Evolutionary conservation across 2,329 filamentous ascomycete genomes (phyloP).

Genomic region (Phyllosticta citrichinensis): DNA sequence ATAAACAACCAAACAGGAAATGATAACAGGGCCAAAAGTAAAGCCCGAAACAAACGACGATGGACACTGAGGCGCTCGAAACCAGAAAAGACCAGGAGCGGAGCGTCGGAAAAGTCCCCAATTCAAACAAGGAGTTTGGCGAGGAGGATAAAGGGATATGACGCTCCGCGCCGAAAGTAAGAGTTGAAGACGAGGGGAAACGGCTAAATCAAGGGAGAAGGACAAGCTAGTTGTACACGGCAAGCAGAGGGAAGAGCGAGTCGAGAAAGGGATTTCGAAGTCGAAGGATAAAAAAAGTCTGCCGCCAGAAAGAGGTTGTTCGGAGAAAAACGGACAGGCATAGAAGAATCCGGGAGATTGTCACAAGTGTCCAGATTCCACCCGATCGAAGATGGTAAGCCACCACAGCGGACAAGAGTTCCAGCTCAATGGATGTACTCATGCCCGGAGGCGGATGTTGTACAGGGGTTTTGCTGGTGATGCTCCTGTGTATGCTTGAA

Average conservation of each 20-base stretch:
- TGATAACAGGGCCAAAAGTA: not conserved
- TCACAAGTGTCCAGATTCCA: not conserved
- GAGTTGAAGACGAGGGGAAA: not conserved
- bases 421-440: not conserved
- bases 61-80: not conserved
- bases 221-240: not conserved
- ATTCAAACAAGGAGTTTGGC: not conserved
- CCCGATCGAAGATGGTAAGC: not conserved
- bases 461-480: not conserved
- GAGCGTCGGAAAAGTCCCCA: not conserved
- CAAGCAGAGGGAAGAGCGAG: not conserved
- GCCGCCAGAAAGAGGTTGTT: not conserved
- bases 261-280: not conserved
- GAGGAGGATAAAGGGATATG: not conserved
- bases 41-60: not conserved
- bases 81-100: not conserved
- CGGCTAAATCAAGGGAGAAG: not conserved
- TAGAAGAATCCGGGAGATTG: not conserved
- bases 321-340: not conserved
- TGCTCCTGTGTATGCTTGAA: not conserved
- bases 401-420: not conserved
- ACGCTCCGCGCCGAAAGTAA: not conserved
- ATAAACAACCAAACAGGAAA: not conserved
- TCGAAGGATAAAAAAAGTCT: not conserved
- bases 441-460: not conserved